Conservation (phyloP, 768 basidiomycete species). For the Boletus pseudo-olivaceus region DNA sequence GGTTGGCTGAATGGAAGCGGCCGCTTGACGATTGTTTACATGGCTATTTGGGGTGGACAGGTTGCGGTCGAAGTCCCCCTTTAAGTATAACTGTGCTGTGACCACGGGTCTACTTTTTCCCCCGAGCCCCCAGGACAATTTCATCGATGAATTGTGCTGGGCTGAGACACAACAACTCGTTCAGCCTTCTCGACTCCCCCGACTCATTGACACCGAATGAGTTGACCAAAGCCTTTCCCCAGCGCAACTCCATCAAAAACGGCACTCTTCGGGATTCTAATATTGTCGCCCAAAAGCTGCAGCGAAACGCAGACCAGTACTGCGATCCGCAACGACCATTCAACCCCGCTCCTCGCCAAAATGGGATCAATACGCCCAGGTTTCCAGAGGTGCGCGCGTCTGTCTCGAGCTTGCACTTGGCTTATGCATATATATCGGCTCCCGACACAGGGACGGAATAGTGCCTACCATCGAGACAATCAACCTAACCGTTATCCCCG, state of each 20-base stretch:
- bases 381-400: slow-evolving; percentile 2
- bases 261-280: neutral
- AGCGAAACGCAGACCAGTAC: neutral
- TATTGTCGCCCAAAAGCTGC: neutral
- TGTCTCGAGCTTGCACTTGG: neutral
- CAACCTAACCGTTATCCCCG: neutral
- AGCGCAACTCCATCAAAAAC: neutral
- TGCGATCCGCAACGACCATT: neutral
- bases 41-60: slow-evolving; percentile 7
- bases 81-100: neutral
- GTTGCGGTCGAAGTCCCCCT: neutral
- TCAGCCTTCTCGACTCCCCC: neutral
- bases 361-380: neutral
- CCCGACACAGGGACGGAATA: slow-evolving; percentile 2
- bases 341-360: neutral
- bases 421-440: neutral
- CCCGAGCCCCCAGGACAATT: neutral
- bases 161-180: slow-evolving; percentile 1
- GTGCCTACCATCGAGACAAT: neutral
- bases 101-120: neutral
- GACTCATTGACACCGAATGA: neutral
- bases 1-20: neutral
- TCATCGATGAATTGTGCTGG: slow-evolving; percentile 1
- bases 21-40: slow-evolving; percentile 22
- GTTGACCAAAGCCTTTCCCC: neutral